Base-by-base conservation (phyloP, 805 yeast species). In the Kluyveromyces dobzhanskii region DNA sequence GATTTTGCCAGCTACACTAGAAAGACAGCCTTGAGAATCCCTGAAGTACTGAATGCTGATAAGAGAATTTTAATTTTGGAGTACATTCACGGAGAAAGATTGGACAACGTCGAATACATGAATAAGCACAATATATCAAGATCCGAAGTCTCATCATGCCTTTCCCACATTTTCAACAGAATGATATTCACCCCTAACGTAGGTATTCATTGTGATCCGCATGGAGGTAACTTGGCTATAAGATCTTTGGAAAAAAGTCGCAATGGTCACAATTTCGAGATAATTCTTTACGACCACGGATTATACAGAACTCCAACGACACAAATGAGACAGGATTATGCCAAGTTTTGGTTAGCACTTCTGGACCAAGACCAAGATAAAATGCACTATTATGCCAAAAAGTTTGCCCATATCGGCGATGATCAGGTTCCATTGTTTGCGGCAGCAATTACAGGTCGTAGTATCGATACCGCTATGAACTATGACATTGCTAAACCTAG, bases 151-250 rank as follows among this genome's bases (percentile, higher is more conserved):
- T 80, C 94, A 2, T 65, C 80, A 5, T 90, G 97, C 56, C 67
- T 92, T 28, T 78, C 96, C 0, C 95, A 90, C 50, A 79, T 86
- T 21, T 92, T 92, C 67, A 85, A 90, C 65, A 80, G 78, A 54
- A 92, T 92, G 99, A 86, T 92, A 30, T 92, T 92, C 65, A 81
- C 94, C 2, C 94, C 96, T 0, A 80, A 78, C 19, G 95, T 86
- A 17, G 85, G 90, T 1, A 74, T 92, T 31, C 99, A 92, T 58
- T 92, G 98, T 64, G 99, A 92, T 58, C 98, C 98, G 1, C 99
- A 92, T 58, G 95, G 95, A 9, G 99, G 99, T 0, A 92, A 92
- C 53, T 66, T 92, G 43, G 96, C 97, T 0, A 85, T 92, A 17
- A 67, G 87, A 40, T 62, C 69, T 1, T 48, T 64, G 14, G 50